Base-by-base conservation (phyloP, 495 filamentous ascomycete genomes). In the Beverwykella pulmonaria region DNA sequence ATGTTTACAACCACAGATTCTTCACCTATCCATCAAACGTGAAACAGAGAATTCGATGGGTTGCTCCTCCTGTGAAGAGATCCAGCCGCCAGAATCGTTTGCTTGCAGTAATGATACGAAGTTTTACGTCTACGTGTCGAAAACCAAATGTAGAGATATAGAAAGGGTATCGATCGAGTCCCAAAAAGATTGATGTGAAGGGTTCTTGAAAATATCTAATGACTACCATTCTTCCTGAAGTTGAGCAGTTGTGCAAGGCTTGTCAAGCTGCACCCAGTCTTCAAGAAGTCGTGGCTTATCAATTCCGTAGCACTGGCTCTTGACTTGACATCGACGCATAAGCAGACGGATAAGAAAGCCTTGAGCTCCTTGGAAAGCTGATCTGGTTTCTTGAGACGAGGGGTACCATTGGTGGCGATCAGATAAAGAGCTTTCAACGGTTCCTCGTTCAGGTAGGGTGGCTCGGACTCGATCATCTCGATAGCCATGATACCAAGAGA, bases 401-500 rank as follows among this genome's bases (percentile, higher is more conserved):
- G 94, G 5, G 95, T 98, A 65, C 95, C 95, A 74, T 98, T 96
- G 64, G 95, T 98, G 34, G 94, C 94, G 73, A 98, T 98, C 39
- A 98, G 86, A 72, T 95, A 98, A 50, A 98, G 85, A 14, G 91
- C 94, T 82, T 98, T 98, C 32, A 98, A 85, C 0, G 94, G 94
- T 78, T 98, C 93, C 77, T 98, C 94, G 77, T 97, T 98, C 26
- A 98, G 84, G 76, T 98, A 98, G 0, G 94, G 94, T 7, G 94
- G 94, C 74, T 98, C 94, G 12, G 90, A 93, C 78, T 98, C 95
- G 74, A 98, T 98, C 95, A 98, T 97, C 81, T 98, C 94, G 70
- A 98, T 98, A 44, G 94, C 93, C 94, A 98, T 98, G 80, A 98
- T 98, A 71, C 94, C 94, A 53, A 98, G 82, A 14, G 93, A 97